Percentiles rank a stretch among this genome's conserved stretches.
These are phyloP conservation scores for Alternaria sp. DNA, from an alignment of 2,329 filamentous ascomycete species.

Conservation along the genomic window DNA sequence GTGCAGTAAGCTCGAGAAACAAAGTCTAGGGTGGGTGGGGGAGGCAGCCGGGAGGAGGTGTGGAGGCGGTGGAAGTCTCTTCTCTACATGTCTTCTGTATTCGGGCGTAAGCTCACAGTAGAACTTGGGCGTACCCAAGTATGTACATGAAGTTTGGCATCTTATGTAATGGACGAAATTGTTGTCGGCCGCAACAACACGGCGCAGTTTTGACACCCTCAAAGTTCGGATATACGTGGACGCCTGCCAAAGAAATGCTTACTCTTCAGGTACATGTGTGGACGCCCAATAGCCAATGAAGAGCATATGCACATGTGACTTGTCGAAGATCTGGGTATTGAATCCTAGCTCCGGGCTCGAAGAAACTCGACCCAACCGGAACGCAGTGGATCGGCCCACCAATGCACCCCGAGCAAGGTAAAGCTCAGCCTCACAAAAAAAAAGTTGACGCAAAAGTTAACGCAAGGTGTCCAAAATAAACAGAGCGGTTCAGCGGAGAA, in stretches of 20 bases:
- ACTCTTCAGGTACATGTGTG: conserved; percentile 7
- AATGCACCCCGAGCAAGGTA: conserved; percentile 20
- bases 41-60: not conserved
- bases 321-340: conserved; percentile 25
- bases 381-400: conserved; percentile 26
- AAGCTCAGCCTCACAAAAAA: conserved; percentile 21
- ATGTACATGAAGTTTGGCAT: not conserved
- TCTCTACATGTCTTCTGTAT: not conserved
- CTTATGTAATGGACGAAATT: not conserved
- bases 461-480: not conserved
- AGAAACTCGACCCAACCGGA: conserved; percentile 28
- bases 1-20: not conserved
- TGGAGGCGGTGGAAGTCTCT: not conserved
- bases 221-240: conserved; percentile 5
- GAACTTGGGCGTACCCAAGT: not conserved
- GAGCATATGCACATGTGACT: conserved; percentile 19
- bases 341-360: not conserved
- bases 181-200: not conserved
- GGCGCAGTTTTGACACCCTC: not conserved
- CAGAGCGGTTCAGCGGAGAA: not conserved
- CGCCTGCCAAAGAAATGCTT: conserved; percentile 18
- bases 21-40: not conserved
- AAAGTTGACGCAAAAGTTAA: conserved; percentile 6
- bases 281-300: conserved; percentile 24
- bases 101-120: not conserved